Conservation (phyloP, 139 green algal species). For the Axilococcus clingmanii region DNA sequence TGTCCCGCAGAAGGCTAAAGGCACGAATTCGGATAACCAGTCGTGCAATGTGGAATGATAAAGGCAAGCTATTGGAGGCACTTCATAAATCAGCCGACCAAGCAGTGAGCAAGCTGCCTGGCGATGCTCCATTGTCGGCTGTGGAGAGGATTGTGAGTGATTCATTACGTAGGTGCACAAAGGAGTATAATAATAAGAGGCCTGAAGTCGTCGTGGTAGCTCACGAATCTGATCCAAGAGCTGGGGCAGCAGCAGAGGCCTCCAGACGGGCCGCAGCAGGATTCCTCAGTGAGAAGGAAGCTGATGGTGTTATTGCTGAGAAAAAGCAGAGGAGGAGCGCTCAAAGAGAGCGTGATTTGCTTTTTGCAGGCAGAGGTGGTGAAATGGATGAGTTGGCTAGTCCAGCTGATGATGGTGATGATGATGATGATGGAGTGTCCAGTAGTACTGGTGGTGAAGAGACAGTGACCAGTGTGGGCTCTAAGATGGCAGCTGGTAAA, state of each 20-base stretch:
- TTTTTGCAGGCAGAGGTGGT: slow-evolving; percentile 5
- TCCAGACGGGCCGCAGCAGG: not conserved
- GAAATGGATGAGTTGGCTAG: slow-evolving; percentile 11
- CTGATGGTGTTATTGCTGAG: not conserved
- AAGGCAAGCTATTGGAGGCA: slow-evolving; percentile 56
- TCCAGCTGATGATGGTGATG: not conserved
- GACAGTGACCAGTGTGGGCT: not conserved
- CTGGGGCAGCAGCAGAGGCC: slow-evolving; percentile 6
- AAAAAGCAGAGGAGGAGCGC: not conserved
- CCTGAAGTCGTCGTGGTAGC: slow-evolving; percentile 85
- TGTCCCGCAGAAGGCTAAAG: slow-evolving; percentile 11
- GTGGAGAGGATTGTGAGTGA: slow-evolving; percentile 71
- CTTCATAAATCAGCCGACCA: slow-evolving; percentile 41
- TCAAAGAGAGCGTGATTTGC: slow-evolving; percentile 9
- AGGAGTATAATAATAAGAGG: slow-evolving; percentile 64
- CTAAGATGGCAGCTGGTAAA: not conserved
- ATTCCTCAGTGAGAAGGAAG: not conserved
- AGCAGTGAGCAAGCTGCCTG: slow-evolving; percentile 29
- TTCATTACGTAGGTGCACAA: slow-evolving; percentile 39
- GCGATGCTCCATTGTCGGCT: slow-evolving; percentile 37
- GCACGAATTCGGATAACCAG: slow-evolving; percentile 67
- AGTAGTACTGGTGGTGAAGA: not conserved
- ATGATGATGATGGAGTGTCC: not conserved
- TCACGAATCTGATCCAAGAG: slow-evolving; percentile 33
- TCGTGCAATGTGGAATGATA: slow-evolving; percentile 83